Evolutionary conservation across 2,329 filamentous ascomycete genomes (phyloP), one percentile per base, ranked within the genome.

Genomic region (Neoascochyta sp.): DNA sequence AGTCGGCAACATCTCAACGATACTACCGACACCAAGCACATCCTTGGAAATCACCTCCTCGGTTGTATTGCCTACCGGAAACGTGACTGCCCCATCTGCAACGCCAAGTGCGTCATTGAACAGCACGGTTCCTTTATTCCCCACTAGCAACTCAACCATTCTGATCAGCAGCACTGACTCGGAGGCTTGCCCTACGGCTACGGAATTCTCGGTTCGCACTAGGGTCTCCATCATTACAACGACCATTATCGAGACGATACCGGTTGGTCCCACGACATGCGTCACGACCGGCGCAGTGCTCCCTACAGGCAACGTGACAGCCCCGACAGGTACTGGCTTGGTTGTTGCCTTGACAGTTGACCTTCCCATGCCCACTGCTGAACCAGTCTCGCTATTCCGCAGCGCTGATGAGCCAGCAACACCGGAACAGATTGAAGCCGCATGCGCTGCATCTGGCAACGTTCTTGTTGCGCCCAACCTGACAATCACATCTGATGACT

Each of bases 381-480:
- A 19, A 15, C 31, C 30, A 3, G 10, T 31, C n/a, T 29, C 26
- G 13, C 26, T 14, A 27, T 34, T 36, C 29, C 43, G 47, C 22
- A 35, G 35, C 7, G 28, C 44, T 10, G 47, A 43, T 17, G 33
- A 38, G 15, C 40, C 39, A 3, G 53, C 58, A 7, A 49, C 52
- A 9, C 39, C 32, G 7, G 39, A 37, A 1, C 54, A 58, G 25
- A 53, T 58, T 27, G 33, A 37, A 13, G 44, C 46, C 18, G 50
- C 53, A 5, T 62, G 54, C 38, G 40, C 37, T 8, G 32, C 48
- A 22, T 27, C 22, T 4, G 29, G 15, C 7, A 59, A 56, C 37
- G 36, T 54, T 24, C 31, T 60, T 6, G 45, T 45, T 19, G 58
- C 60, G 27, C 37, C 54, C 4, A 39, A 38, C 29, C 55, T 60